These are phyloP conservation scores for Neonectria sp. DNA, from an alignment of 2,329 filamentous ascomycete genomes.

Conservation along the genomic window DNA sequence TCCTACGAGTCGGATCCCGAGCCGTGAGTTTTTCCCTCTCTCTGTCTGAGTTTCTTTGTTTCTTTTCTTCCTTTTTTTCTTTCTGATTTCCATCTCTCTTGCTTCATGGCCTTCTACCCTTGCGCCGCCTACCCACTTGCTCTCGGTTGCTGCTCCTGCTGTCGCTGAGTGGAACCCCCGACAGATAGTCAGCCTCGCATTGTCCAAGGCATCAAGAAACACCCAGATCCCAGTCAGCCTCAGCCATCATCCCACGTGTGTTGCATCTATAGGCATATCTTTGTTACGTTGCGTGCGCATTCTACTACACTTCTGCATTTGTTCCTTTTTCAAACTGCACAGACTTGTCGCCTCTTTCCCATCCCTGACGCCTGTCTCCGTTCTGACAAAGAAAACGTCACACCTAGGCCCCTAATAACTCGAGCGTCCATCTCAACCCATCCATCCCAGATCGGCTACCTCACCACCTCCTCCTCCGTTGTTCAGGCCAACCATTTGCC, in stretches of 20 bases:
- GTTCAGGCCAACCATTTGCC: conserved; percentile 70
- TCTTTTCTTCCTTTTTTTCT: too few relatives aligned
- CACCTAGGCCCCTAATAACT: conserved; percentile 44
- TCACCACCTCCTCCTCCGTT: conserved; percentile 78
- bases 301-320: neutral
- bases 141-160: conserved; percentile 4
- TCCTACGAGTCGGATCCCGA: conserved; percentile 55
- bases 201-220: conserved; percentile 16
- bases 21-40: conserved; percentile 38
- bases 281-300: conserved; percentile 36
- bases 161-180: conserved; percentile 20
- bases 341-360: conserved; percentile 32
- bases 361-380: conserved; percentile 26
- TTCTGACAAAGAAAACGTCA: conserved; percentile 45
- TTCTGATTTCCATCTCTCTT: conserved; percentile 1
- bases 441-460: conserved; percentile 76
- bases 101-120: conserved; percentile 6
- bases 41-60: conserved; percentile 13
- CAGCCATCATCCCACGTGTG: conserved; percentile 23
- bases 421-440: conserved; percentile 63
- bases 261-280: conserved; percentile 15
- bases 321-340: neutral
- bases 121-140: neutral
- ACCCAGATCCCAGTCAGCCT: conserved; percentile 27
- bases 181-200: conserved; percentile 31